Evolutionary conservation across 805 yeast species (phyloP), one percentile per base, ranked within the genome.

Genomic region (Phaffomyces opuntiae): DNA sequence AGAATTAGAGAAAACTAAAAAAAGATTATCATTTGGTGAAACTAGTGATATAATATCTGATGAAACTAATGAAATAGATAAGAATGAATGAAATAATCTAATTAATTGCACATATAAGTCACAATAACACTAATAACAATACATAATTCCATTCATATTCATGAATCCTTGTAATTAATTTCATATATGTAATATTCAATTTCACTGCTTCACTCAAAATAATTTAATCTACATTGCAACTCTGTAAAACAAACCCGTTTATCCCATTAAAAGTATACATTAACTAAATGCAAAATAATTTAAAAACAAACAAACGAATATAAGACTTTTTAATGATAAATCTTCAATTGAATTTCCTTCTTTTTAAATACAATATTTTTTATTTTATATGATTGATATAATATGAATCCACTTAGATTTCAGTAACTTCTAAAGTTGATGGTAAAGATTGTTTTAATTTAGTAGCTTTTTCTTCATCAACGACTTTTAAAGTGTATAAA

Each of bases 371-470:
- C n/a, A n/a, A 16, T 16, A 33, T 33, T 33, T 19, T 38, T 39
- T 26, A 27, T 21, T 21, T 21, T 21, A 21, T 21, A 21, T 21
- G 24, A 21, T 21, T 21, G 24, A 21, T 21, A 21, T 21, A 21
- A 21, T 21, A 14, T 24, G 7, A 49, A 38, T 43, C 34, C 42
- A 49, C 47, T 67, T 70, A 69, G 65, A 67, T 65, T 56, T 63
- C 65, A 66, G 70, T 79, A 69, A 83, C 83, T 70, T 81, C 78
- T 73, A 86, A 80, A 65, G 86, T 80, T 71, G 99, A 96, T 73
- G 98, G 97, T 67, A 93, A 80, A 67, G 98, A 86, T 80, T 90
- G 96, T 69, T 87, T 83, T 77, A 93, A 81, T 81, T 93, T 93
- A 84, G 87, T 82, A 66, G 98, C 98, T 82, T 89, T 90, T 73